These are phyloP conservation scores for Chaetomiaceae sp. DNA, from an alignment of 2,329 filamentous ascomycete genomes.

Conservation along the genomic window DNA sequence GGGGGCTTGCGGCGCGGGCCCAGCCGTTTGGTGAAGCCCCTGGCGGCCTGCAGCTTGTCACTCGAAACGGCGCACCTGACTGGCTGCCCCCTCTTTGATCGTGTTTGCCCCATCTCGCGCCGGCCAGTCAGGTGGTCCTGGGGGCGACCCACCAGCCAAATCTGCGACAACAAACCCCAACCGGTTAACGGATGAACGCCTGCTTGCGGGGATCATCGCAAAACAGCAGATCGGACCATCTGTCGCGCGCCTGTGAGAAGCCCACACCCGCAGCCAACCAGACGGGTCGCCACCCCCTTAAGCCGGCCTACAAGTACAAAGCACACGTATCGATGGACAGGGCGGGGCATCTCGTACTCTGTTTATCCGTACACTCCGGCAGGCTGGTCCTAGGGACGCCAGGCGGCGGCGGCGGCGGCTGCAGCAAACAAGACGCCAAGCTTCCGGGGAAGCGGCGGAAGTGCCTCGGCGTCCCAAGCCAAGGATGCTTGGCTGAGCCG, in stretches of 20 bases:
- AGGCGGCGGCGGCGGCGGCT: neutral
- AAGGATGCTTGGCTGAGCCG: neutral
- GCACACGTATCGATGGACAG: too few species aligned
- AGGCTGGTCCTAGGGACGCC: too few species aligned
- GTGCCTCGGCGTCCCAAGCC: neutral
- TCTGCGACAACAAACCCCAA: neutral
- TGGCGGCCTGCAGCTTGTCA: neutral
- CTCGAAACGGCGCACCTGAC: neutral
- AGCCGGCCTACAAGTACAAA: too few species aligned
- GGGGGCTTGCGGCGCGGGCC: neutral
- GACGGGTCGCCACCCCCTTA: neutral
- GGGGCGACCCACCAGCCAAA: neutral
- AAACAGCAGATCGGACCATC: neutral
- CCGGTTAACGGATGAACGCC: neutral
- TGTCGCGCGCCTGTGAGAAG: neutral
- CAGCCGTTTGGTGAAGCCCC: neutral
- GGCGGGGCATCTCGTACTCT: too few species aligned
- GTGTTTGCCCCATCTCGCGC: neutral
- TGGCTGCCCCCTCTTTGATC: neutral
- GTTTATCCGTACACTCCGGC: too few species aligned
- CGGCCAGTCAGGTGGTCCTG: neutral
- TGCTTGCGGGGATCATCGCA: neutral
- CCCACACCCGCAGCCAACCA: neutral
- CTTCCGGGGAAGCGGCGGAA: conserved; percentile 1
- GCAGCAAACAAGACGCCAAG: neutral